Evolutionary conservation across 495 filamentous ascomycete species (phyloP).

Genomic region (Cercophora samala): DNA sequence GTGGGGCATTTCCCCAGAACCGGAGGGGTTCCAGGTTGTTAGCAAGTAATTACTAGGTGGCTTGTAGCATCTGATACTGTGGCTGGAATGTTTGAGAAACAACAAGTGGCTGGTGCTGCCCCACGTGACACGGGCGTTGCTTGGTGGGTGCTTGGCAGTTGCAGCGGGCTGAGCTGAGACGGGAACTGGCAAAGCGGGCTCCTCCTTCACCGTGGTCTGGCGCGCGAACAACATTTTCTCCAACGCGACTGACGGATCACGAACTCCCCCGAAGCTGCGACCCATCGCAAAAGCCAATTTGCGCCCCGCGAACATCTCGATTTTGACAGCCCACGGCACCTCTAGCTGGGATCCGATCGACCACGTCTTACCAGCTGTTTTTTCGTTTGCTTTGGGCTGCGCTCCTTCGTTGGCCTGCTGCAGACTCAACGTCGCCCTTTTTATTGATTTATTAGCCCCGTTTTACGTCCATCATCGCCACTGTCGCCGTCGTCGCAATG

Average conservation of each 20-base stretch:
- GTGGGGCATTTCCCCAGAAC: neutral
- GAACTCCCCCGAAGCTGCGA: constrained; percentile 21
- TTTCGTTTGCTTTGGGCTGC: neutral
- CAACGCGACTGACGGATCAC: constrained; percentile 34
- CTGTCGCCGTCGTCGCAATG: constrained; percentile 39
- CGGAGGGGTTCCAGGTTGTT: neutral
- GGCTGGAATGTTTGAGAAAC: neutral
- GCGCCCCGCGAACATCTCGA: constrained; percentile 23
- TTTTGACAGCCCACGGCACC: neutral
- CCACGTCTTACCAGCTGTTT: neutral
- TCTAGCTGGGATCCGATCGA: neutral
- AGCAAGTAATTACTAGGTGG: too few species aligned
- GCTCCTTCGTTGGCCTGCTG: neutral
- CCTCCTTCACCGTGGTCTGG: constrained; percentile 23
- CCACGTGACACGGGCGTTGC: neutral
- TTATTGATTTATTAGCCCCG: constrained; percentile 7
- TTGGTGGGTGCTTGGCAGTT: constrained; percentile 4
- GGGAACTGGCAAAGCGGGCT: neutral
- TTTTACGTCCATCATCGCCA: constrained; percentile 8
- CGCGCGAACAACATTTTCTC: constrained; percentile 34
- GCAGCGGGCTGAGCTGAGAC: constrained; percentile 3
- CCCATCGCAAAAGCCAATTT: constrained; percentile 11
- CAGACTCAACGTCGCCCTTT: constrained; percentile 8
- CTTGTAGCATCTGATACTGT: neutral
- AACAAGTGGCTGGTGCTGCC: neutral